These are phyloP conservation scores for Pseudogymnoascus sp. DNA, from an alignment of 2,329 filamentous ascomycete species.

Conservation along the genomic window DNA sequence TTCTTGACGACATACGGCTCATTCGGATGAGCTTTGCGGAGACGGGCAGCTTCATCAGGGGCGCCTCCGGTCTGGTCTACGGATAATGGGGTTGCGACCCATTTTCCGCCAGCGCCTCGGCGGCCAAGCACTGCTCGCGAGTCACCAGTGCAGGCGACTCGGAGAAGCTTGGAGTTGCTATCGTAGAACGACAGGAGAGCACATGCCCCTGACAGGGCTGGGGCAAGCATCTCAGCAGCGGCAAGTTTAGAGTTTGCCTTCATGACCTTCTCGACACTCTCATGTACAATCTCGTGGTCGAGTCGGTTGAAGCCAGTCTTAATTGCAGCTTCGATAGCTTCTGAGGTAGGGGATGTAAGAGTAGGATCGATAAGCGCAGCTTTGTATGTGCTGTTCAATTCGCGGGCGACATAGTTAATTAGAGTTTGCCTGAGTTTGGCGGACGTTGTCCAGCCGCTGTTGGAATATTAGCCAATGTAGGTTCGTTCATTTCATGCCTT, in stretches of 20 bases:
- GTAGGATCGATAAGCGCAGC: slow-evolving; percentile 52
- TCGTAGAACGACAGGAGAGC: slow-evolving; percentile 96
- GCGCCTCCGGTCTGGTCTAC: slow-evolving; percentile 92
- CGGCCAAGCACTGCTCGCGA: slow-evolving; percentile 90
- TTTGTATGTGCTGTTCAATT: slow-evolving; percentile 89
- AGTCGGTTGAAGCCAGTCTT: slow-evolving; percentile 83
- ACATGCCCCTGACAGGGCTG: slow-evolving; percentile 93
- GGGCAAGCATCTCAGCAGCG: slow-evolving; percentile 84
- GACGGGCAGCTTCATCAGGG: slow-evolving; percentile 70
- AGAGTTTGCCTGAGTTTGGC: slow-evolving; percentile 88
- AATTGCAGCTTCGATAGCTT: slow-evolving; percentile 82
- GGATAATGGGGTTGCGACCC: slow-evolving; percentile 83
- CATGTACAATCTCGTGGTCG: slow-evolving; percentile 90
- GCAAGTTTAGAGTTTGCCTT: slow-evolving; percentile 84
- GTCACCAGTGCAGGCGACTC: slow-evolving; percentile 94
- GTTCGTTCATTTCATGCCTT: neutral
- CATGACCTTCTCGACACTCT: slow-evolving; percentile 84
- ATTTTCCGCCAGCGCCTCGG: slow-evolving; percentile 71
- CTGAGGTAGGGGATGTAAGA: slow-evolving; percentile 59
- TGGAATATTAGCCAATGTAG: slow-evolving; percentile 20
- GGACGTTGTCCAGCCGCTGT: slow-evolving; percentile 92
- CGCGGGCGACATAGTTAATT: slow-evolving; percentile 85
- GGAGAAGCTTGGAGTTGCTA: slow-evolving; percentile 72
- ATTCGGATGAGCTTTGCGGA: slow-evolving; percentile 80
- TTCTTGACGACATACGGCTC: slow-evolving; percentile 83